Base-by-base conservation (phyloP, 495 filamentous ascomycete species). In the Hypoxylon cercidicola region DNA sequence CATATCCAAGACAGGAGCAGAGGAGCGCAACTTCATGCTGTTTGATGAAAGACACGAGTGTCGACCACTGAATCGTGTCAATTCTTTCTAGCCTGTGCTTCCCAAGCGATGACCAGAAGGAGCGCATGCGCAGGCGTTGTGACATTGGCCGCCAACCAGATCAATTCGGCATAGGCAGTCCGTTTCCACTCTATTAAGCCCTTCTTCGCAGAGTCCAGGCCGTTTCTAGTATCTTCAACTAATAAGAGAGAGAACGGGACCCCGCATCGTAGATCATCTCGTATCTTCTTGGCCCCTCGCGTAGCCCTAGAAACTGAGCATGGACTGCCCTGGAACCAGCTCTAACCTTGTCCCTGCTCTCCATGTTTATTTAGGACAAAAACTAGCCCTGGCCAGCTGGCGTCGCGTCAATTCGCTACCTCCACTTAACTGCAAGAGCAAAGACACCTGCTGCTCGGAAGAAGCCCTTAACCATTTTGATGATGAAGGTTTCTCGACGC, bases 381-480 rank as follows among this genome's bases (percentile, higher is more conserved):
- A 43, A 16, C 40, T 43, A 43, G 40, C 40, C 16, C 40, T n/a
- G n/a, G n/a, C n/a, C n/a, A n/a, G n/a, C 40, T 43, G n/a, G 40
- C 40, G 40, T 43, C 40, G 40, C 40, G 40, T 43, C 15, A 43
- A 28, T 28, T 28, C 25, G 25, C 25, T 28, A 28, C 25, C 25
- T 28, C 25, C 25, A 28, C 25, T 28, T 28, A 28, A 28, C 25
- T 75, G 67, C 57, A 18, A 65, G 48, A 70, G 43, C 18, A 57
- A 49, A 47, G 30, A 54, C 72, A 44, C 34, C 67, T 18, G 25
- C 25, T 28, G 25, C 25, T 62, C 57, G 34, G 58, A 15, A 64
- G 70, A 77, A 30, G 62, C 68, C 56, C 40, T 77, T 30, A 55
- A 66, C 39, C 62, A 74, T 60, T 71, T 77, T 52, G 66, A 53